A percentile compares a stretch with the other conserved stretches of the same genome.
These are phyloP conservation scores for Tylopilus plumbeoviolaceoides DNA, from an alignment of 768 basidiomycete genomes.

Conservation along the genomic window DNA sequence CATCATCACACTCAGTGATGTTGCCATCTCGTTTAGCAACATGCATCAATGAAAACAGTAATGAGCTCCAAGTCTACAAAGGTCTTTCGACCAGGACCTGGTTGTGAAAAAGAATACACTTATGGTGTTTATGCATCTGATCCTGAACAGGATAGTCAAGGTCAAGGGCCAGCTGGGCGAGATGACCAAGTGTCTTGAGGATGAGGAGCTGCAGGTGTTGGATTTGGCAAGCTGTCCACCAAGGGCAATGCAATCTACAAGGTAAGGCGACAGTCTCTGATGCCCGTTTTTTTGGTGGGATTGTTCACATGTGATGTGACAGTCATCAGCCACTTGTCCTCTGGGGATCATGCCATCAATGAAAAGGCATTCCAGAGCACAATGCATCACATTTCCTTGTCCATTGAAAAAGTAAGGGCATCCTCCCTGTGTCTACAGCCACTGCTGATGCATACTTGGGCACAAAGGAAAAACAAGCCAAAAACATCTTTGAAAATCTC, in stretches of 20 bases:
- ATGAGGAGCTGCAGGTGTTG: slow-evolving; percentile 78
- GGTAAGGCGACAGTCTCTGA: slow-evolving; percentile 44
- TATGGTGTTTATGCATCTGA: slow-evolving; percentile 96
- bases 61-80: slow-evolving; percentile 90
- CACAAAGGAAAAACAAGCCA: slow-evolving; percentile 91
- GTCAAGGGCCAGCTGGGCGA: slow-evolving; percentile 99
- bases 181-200: slow-evolving; percentile 99
- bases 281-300: background rate
- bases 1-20: slow-evolving; percentile 95
- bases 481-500: slow-evolving; percentile 94
- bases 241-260: slow-evolving; percentile 99
- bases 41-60: slow-evolving; percentile 97
- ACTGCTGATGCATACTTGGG: background rate
- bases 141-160: slow-evolving; percentile 99
- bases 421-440: too few species aligned
- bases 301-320: slow-evolving; percentile 3
- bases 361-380: slow-evolving; percentile 91
- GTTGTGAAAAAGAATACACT: slow-evolving; percentile 99
- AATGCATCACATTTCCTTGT: slow-evolving; percentile 91
- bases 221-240: slow-evolving; percentile 93
- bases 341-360: slow-evolving; percentile 86
- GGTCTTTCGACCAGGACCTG: slow-evolving; percentile 85
- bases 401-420: slow-evolving; percentile 88
- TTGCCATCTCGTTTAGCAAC: slow-evolving; percentile 96
- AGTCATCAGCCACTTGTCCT: slow-evolving; percentile 95